These are phyloP conservation scores for Sclerotinia trifoliorum DNA, from an alignment of 2,329 filamentous ascomycete genomes.

Conservation along the genomic window DNA sequence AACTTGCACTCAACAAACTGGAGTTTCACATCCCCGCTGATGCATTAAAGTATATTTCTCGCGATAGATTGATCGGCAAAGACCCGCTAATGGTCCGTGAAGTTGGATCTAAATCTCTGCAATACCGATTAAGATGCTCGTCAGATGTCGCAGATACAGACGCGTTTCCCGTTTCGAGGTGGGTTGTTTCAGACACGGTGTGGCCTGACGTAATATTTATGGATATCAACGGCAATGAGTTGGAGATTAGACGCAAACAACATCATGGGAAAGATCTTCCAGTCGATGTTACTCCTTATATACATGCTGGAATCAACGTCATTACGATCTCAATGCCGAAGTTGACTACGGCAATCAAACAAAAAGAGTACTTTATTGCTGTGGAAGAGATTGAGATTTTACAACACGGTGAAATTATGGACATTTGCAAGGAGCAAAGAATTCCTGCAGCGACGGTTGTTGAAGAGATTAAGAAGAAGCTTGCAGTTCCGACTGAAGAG, in stretches of 20 bases:
- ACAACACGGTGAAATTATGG: slow-evolving; percentile 46
- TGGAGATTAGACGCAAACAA: slow-evolving; percentile 62
- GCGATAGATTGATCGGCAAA: slow-evolving; percentile 28
- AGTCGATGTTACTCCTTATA: slow-evolving; percentile 64
- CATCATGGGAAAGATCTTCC: slow-evolving; percentile 76
- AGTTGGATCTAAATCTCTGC: slow-evolving; percentile 51
- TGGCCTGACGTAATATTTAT: slow-evolving; percentile 75
- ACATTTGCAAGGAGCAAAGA: slow-evolving; percentile 43
- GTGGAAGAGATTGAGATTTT: slow-evolving; percentile 67
- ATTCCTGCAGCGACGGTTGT: slow-evolving; percentile 52
- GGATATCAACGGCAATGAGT: slow-evolving; percentile 57
- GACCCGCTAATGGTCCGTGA: slow-evolving; percentile 40
- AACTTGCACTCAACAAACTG: slow-evolving; percentile 41
- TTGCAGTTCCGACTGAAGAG: slow-evolving; percentile 42
- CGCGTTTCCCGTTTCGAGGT: slow-evolving; percentile 47
- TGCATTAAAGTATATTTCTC: slow-evolving; percentile 32
- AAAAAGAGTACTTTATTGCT: slow-evolving; percentile 58
- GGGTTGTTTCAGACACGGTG: slow-evolving; percentile 60
- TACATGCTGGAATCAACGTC: slow-evolving; percentile 30
- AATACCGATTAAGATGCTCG: slow-evolving; percentile 70
- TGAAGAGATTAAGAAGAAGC: slow-evolving; percentile 53
- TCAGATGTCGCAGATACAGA: slow-evolving; percentile 32
- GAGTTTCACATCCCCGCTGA: slow-evolving; percentile 36
- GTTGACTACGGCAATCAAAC: slow-evolving; percentile 39
- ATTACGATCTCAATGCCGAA: slow-evolving; percentile 32